Percentiles rank a stretch among this genome's conserved stretches.
phyloP scores from a whole-genome alignment of 2,329 filamentous ascomycete species.

The Fusarium sp. region DNA sequence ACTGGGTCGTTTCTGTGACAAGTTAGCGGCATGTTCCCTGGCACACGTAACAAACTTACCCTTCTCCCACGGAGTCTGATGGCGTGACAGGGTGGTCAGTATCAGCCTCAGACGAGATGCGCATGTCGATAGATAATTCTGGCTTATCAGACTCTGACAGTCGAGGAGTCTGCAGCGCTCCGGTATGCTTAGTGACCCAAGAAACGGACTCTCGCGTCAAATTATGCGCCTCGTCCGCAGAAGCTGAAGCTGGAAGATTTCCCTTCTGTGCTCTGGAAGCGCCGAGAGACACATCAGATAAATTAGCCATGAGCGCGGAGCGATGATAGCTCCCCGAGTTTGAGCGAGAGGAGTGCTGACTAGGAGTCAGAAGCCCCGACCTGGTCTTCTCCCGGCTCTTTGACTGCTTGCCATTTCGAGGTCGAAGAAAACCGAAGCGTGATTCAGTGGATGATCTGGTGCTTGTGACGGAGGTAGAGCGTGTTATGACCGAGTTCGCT shows the following conservation, averaged over 20 bases:
- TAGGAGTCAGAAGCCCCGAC: constrained; percentile 43
- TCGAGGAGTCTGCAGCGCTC: constrained; percentile 19
- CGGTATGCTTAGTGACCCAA: constrained; percentile 22
- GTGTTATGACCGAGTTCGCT: constrained; percentile 42
- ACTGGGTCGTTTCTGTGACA: constrained; percentile 13
- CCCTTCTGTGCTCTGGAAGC: neutral
- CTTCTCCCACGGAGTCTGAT: constrained; percentile 7
- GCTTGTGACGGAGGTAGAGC: constrained; percentile 58
- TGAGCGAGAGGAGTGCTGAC: constrained; percentile 44
- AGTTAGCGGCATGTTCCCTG: constrained; percentile 2
- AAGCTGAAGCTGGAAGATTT: neutral
- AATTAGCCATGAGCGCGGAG: constrained; percentile 28
- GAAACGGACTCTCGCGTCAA: constrained; percentile 29
- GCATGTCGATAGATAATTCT: constrained; percentile 30
- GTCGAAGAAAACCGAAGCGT: constrained; percentile 58
- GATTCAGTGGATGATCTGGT: constrained; percentile 56
- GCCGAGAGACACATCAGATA: constrained; percentile 33
- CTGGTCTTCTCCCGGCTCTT: constrained; percentile 36
- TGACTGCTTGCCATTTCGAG: constrained; percentile 47
- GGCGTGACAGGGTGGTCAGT: constrained; percentile 31
- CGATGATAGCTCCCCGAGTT: constrained; percentile 41
- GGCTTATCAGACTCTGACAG: constrained; percentile 11
- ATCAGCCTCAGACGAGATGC: constrained; percentile 35
- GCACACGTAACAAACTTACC: neutral
- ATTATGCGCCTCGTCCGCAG: constrained; percentile 12